phyloP scores from a whole-genome alignment of 106 monocot genomes.

The Dioscorea alata region DNA sequence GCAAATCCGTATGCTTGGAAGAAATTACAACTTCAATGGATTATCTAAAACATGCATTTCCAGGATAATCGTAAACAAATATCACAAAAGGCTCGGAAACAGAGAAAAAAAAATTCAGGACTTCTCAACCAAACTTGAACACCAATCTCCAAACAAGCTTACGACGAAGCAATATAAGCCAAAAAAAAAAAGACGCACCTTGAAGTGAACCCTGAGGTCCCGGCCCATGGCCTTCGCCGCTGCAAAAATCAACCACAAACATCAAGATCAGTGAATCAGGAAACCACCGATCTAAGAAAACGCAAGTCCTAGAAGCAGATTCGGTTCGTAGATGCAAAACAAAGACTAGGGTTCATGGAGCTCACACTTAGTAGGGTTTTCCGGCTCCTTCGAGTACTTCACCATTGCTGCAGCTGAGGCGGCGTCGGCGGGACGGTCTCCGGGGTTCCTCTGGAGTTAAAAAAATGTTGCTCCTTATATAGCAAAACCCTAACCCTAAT shows the following conservation, averaged over 20 bases:
- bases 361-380: slow-evolving; percentile 25
- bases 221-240: slow-evolving; percentile 37
- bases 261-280: not conserved
- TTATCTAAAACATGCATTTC: not conserved
- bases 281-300: not conserved
- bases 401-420: slow-evolving; percentile 3
- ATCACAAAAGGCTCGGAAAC: not conserved
- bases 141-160: not conserved
- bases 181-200: slow-evolving; percentile 9
- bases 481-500: too few relatives aligned
- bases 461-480: too few relatives aligned
- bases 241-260: slow-evolving; percentile 12
- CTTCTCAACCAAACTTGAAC: not conserved
- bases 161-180: not conserved
- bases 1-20: not conserved
- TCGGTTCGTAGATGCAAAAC: not conserved
- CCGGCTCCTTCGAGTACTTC: slow-evolving; percentile 29
- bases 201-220: slow-evolving; percentile 41
- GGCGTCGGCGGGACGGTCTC: not conserved
- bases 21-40: not conserved
- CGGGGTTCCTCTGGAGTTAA: too few relatives aligned
- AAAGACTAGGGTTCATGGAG: not conserved
- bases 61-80: not conserved
- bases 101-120: not conserved
- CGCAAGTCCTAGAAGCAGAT: not conserved